phyloP scores from a whole-genome alignment of 1,284 basidiomycete species.

The Ustilago crameri region DNA sequence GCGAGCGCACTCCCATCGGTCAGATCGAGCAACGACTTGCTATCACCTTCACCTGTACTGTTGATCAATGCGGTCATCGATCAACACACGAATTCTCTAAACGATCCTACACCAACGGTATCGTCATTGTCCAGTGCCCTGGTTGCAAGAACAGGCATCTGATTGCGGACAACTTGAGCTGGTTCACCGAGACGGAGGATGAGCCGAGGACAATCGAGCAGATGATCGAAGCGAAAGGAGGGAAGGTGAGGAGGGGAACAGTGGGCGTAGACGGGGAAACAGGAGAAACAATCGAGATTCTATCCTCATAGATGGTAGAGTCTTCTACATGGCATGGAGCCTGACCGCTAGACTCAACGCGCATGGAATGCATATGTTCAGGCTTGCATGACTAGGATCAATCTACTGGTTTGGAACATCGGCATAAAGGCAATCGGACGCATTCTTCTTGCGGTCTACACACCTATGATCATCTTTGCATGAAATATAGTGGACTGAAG shows the following conservation, averaged over 20 bases:
- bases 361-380: too few relatives aligned
- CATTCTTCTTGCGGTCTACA: too few relatives aligned
- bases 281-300: constrained; percentile 65
- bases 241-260: constrained; percentile 54
- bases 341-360: too few relatives aligned
- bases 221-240: constrained; percentile 63
- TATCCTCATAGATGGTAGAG: constrained; percentile 12
- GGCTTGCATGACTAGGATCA: too few relatives aligned
- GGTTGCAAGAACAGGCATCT: constrained; percentile 80
- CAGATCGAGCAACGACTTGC: constrained; percentile 59
- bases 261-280: constrained; percentile 49
- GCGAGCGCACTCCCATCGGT: constrained; percentile 44
- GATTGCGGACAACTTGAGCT: constrained; percentile 66
- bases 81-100: constrained; percentile 89
- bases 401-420: too few relatives aligned
- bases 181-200: constrained; percentile 60
- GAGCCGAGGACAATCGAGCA: constrained; percentile 65
- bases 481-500: too few relatives aligned
- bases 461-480: too few relatives aligned
- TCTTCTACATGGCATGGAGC: too few relatives aligned
- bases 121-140: constrained; percentile 92
- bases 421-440: too few relatives aligned
- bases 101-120: constrained; percentile 84
- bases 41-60: constrained; percentile 65
- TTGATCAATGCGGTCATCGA: constrained; percentile 77